phyloP scores from a whole-genome alignment of 202 grass and related monocot genomes.

The Panicum virgatum region DNA sequence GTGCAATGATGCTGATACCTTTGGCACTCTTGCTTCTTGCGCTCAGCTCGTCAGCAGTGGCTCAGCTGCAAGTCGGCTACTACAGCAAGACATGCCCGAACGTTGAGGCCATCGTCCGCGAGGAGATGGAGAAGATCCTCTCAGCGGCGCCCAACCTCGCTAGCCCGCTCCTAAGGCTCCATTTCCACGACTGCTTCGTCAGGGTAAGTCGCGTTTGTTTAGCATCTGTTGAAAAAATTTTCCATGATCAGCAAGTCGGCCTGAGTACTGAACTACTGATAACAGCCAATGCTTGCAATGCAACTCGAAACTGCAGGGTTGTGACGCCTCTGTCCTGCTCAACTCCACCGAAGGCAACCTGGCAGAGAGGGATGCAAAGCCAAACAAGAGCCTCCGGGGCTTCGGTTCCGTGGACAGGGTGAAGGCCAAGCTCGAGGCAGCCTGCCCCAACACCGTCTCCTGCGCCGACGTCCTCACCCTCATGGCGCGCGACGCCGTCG shows the following conservation, averaged over 20 bases:
- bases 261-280: too few species aligned
- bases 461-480: slow-evolving; percentile 47
- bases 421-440: slow-evolving; percentile 51
- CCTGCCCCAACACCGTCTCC: slow-evolving; percentile 42
- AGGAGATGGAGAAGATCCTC: slow-evolving; percentile 52
- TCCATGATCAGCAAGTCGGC: too few species aligned
- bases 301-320: slow-evolving; percentile 35
- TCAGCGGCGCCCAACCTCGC: slow-evolving; percentile 42
- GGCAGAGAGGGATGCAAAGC: slow-evolving; percentile 56
- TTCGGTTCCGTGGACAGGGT: slow-evolving; percentile 58
- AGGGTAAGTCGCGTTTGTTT: slow-evolving; percentile 18
- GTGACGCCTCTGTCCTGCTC: slow-evolving; percentile 68
- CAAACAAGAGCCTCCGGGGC: slow-evolving; percentile 54
- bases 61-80: neutral
- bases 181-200: slow-evolving; percentile 77
- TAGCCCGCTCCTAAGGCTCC: slow-evolving; percentile 48
- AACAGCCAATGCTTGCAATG: neutral
- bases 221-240: too few species aligned
- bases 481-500: slow-evolving; percentile 43
- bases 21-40: neutral
- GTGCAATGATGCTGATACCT: neutral
- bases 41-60: neutral
- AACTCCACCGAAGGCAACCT: slow-evolving; percentile 34
- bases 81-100: neutral
- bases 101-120: neutral